Conservation (phyloP, 306 rosid species). For the Sphenostylis stenocarpa region DNA sequence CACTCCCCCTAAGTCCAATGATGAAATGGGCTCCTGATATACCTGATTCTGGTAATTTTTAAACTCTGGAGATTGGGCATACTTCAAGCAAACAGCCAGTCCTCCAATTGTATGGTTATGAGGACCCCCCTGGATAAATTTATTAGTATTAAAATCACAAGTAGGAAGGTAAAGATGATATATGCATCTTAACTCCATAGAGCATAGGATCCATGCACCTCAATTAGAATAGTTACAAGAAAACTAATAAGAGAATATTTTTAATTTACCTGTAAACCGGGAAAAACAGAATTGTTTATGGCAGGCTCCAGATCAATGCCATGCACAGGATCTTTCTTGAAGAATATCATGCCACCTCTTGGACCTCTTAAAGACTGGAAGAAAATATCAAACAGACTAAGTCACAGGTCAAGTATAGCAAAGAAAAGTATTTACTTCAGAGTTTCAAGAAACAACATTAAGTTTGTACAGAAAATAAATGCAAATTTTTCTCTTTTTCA, state of each 20-base stretch:
- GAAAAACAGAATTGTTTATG: conserved; percentile 91
- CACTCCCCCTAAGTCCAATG: not conserved
- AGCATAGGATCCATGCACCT: not conserved
- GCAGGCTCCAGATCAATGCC: conserved; percentile 84
- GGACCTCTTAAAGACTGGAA: conserved; percentile 92
- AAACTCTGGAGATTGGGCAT: conserved; percentile 76
- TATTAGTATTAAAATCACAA: conserved; percentile 12
- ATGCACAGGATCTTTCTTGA: conserved; percentile 75
- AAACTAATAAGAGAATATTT: conserved; percentile 21
- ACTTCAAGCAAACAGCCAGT: conserved; percentile 82
- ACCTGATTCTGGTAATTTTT: conserved; percentile 86
- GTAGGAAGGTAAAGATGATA: conserved; percentile 24
- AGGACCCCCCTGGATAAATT: conserved; percentile 87
- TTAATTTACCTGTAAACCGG: conserved; percentile 81
- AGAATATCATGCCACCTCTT: conserved; percentile 98
- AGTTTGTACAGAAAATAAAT: not conserved
- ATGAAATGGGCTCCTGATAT: conserved; percentile 19
- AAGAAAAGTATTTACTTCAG: not conserved
- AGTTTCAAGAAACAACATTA: not conserved
- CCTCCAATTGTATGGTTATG: conserved; percentile 98
- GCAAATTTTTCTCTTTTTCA: not conserved
- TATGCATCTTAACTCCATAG: not conserved
- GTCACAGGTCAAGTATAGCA: not conserved
- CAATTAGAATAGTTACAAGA: conserved; percentile 5
- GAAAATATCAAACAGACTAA: conserved; percentile 22